phyloP scores from a whole-genome alignment of 441 rosid species.

The Erodium texanum region DNA sequence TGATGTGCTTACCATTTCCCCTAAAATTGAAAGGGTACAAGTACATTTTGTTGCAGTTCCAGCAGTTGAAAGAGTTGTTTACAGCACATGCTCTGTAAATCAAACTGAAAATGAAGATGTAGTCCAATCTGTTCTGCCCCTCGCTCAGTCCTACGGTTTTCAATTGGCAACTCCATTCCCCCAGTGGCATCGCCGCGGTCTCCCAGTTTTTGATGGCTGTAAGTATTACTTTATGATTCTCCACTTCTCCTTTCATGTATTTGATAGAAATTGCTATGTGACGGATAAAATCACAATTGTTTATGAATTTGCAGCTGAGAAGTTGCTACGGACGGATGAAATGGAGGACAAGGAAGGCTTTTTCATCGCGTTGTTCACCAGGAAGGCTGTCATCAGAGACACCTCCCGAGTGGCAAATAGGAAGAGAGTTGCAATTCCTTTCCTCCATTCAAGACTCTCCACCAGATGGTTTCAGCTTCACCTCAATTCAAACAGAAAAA shows the following conservation, averaged over 20 bases:
- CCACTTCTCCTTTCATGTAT: background rate
- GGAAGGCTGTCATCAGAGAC: background rate
- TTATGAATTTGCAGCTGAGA: conserved; percentile 39
- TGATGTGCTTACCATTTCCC: background rate
- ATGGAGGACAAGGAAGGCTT: conserved; percentile 79
- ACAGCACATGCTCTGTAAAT: conserved; percentile 85
- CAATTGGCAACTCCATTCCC: conserved; percentile 61
- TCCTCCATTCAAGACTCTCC: conserved; percentile 24
- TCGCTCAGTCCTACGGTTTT: conserved; percentile 59
- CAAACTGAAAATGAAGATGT: conserved; percentile 87
- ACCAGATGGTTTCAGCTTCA: conserved; percentile 17
- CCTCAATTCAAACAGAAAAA: background rate
- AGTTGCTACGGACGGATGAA: conserved; percentile 56
- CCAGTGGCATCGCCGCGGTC: conserved; percentile 64
- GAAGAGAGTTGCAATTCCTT: conserved; percentile 14
- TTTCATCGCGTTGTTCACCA: conserved; percentile 42
- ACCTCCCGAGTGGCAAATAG: background rate
- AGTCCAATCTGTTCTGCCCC: conserved; percentile 46
- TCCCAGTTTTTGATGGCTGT: conserved; percentile 69
- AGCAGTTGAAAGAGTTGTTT: conserved; percentile 65
- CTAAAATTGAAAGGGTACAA: background rate
- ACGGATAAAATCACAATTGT: background rate
- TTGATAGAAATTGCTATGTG: too few relatives aligned
- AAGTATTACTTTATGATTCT: conserved; percentile 23
- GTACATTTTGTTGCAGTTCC: conserved; percentile 45